These are phyloP conservation scores for Sporisorium scitamineum DNA, from an alignment of 1,284 basidiomycete genomes.

Conservation along the genomic window DNA sequence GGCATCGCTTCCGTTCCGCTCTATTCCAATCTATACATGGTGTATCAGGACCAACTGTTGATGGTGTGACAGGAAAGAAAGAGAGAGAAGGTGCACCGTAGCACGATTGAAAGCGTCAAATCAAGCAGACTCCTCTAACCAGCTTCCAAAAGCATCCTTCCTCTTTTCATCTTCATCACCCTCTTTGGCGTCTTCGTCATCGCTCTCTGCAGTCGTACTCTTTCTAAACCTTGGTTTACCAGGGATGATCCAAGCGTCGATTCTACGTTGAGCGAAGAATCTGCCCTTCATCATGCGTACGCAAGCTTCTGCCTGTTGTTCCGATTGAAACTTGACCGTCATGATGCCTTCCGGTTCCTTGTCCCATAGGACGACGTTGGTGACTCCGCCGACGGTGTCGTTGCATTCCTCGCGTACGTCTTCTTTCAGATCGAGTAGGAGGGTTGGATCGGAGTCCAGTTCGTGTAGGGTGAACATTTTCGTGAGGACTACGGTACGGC, in stretches of 20 bases:
- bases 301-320: slow-evolving; percentile 87
- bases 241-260: slow-evolving; percentile 83
- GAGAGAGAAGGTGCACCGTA: not conserved
- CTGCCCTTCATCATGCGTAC: slow-evolving; percentile 95
- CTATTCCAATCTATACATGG: not conserved
- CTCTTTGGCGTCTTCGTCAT: slow-evolving; percentile 31
- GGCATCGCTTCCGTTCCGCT: not conserved
- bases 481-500: slow-evolving; percentile 53
- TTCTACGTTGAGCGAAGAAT: slow-evolving; percentile 85
- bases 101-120: not conserved
- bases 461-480: slow-evolving; percentile 94
- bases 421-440: slow-evolving; percentile 92
- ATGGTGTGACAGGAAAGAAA: no score
- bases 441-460: slow-evolving; percentile 84
- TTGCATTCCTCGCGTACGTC: slow-evolving; percentile 96
- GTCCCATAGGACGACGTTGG: slow-evolving; percentile 95
- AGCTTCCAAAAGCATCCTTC: slow-evolving; percentile 31
- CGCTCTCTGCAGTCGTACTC: slow-evolving; percentile 67
- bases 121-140: slow-evolving; percentile 15
- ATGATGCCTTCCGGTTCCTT: slow-evolving; percentile 94
- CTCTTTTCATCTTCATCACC: slow-evolving; percentile 13
- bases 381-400: slow-evolving; percentile 85
- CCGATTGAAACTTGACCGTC: slow-evolving; percentile 93
- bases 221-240: slow-evolving; percentile 85
- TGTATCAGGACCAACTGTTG: not conserved